phyloP scores from a whole-genome alignment of 73 alveolate species.

The Tetrahymena malaccensis region DNA sequence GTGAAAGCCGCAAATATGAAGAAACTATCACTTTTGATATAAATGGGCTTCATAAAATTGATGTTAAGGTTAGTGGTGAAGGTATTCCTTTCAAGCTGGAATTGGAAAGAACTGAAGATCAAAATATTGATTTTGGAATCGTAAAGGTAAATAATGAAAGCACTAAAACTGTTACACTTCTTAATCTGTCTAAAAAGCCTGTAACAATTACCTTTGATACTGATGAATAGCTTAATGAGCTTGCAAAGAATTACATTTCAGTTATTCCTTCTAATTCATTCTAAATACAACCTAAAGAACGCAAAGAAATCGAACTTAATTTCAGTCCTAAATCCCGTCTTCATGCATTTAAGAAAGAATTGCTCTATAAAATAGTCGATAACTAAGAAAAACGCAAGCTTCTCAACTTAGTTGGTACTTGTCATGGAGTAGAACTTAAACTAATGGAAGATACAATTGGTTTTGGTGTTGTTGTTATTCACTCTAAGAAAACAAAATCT shows the following conservation, averaged over 20 bases:
- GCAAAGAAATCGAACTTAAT: constrained; percentile 82
- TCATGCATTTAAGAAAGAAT: constrained; percentile 86
- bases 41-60: constrained; percentile 86
- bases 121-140: constrained; percentile 89
- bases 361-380: constrained; percentile 74
- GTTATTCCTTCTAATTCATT: constrained; percentile 67
- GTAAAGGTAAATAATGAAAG: constrained; percentile 83
- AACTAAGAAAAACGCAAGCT: constrained; percentile 89
- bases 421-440: constrained; percentile 97
- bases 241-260: constrained; percentile 52
- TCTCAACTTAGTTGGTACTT: constrained; percentile 88
- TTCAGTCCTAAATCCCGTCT: constrained; percentile 93
- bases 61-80: constrained; percentile 96
- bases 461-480: constrained; percentile 94
- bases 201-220: constrained; percentile 55
- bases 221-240: constrained; percentile 41
- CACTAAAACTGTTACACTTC: constrained; percentile 61
- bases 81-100: constrained; percentile 96
- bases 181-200: constrained; percentile 62
- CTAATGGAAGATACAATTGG: constrained; percentile 95
- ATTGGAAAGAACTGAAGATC: constrained; percentile 89
- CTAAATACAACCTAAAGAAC: constrained; percentile 84
- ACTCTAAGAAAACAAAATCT: constrained; percentile 77
- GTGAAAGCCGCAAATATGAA: constrained; percentile 84
- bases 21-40: constrained; percentile 90